Evolutionary conservation across 192 early-diverging fungal species (phyloP).

Genomic region (Backusella tarrabulga): DNA sequence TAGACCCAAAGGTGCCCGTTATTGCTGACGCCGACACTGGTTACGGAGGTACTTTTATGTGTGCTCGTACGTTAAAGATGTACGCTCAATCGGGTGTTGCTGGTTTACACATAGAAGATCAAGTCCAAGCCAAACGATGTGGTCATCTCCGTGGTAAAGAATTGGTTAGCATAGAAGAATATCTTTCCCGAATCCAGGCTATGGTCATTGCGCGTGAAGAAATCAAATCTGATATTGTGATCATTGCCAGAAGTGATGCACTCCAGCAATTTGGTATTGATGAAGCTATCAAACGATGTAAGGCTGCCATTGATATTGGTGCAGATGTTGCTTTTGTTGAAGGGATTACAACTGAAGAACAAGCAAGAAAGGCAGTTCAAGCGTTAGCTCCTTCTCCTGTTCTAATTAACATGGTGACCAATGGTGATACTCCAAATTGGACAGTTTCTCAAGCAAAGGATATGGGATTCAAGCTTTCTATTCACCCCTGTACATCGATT

Average conservation of each 20-base stretch:
- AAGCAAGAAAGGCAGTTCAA: slow-evolving; percentile 10
- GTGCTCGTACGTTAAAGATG: slow-evolving; percentile 26
- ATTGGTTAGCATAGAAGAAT: slow-evolving; percentile 11
- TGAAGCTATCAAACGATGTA: slow-evolving; percentile 18
- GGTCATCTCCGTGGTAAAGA: slow-evolving; percentile 26
- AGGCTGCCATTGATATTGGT: slow-evolving; percentile 11
- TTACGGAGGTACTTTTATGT: slow-evolving; percentile 25
- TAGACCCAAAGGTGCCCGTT: slow-evolving; percentile 21
- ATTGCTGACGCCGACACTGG: slow-evolving; percentile 31
- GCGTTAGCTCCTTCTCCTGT: slow-evolving; percentile 11
- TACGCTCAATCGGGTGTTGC: slow-evolving; percentile 23
- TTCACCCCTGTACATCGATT: slow-evolving; percentile 16
- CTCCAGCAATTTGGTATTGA: slow-evolving; percentile 18
- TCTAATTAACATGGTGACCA: slow-evolving; percentile 18
- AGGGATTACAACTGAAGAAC: slow-evolving; percentile 18
- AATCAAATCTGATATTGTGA: slow-evolving; percentile 19
- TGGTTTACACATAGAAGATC: slow-evolving; percentile 28
- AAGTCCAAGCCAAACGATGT: slow-evolving; percentile 20
- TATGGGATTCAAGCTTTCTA: slow-evolving; percentile 15
- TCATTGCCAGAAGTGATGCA: slow-evolving; percentile 28
- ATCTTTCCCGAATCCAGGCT: slow-evolving; percentile 11
- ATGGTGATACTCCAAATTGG: slow-evolving; percentile 24
- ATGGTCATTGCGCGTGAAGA: slow-evolving; percentile 18
- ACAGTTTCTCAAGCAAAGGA: slow-evolving; percentile 14
- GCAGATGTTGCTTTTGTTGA: slow-evolving; percentile 21